phyloP scores from a whole-genome alignment of 805 yeast species.

The Starmera pachycereana region DNA sequence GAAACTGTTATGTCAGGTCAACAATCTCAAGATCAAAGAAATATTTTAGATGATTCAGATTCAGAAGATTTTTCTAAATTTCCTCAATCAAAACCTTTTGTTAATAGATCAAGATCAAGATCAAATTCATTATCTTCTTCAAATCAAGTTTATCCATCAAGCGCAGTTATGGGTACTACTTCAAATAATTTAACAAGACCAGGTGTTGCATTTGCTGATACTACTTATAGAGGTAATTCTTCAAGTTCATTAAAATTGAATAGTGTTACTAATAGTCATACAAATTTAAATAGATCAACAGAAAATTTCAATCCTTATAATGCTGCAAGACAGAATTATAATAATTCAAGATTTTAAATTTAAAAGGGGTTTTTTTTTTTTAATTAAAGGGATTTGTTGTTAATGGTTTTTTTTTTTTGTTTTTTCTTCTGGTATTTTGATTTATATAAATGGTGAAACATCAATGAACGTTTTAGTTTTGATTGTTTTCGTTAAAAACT shows the following conservation, averaged over 20 bases:
- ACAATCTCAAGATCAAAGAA: constrained; percentile 14
- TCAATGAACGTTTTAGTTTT: too few relatives aligned
- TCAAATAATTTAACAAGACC: constrained; percentile 6
- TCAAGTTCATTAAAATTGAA: neutral
- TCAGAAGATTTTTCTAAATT: constrained; percentile 5
- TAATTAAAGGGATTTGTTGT: too few relatives aligned
- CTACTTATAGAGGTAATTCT: constrained; percentile 10
- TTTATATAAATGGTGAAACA: too few relatives aligned
- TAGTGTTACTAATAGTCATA: constrained; percentile 1
- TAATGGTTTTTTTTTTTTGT: too few relatives aligned
- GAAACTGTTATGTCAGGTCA: constrained; percentile 20
- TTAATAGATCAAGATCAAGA: constrained; percentile 12
- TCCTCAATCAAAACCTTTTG: constrained; percentile 8
- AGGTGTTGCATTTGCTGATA: constrained; percentile 13
- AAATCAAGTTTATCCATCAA: constrained; percentile 13
- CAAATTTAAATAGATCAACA: constrained; percentile 8
- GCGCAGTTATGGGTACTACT: constrained; percentile 16
- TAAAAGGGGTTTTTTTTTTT: neutral
- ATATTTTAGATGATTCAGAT: constrained; percentile 8
- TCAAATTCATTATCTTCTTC: constrained; percentile 10
- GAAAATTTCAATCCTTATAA: constrained; percentile 14
- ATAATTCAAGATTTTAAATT: neutral
- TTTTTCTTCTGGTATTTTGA: too few relatives aligned
- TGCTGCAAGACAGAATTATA: constrained; percentile 11
- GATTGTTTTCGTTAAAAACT: too few relatives aligned